A percentile compares a stretch with the other conserved stretches of the same genome.
Evolutionary conservation across 1,284 basidiomycete genomes (phyloP).

Genomic region (Ganoderma leucocontextum): DNA sequence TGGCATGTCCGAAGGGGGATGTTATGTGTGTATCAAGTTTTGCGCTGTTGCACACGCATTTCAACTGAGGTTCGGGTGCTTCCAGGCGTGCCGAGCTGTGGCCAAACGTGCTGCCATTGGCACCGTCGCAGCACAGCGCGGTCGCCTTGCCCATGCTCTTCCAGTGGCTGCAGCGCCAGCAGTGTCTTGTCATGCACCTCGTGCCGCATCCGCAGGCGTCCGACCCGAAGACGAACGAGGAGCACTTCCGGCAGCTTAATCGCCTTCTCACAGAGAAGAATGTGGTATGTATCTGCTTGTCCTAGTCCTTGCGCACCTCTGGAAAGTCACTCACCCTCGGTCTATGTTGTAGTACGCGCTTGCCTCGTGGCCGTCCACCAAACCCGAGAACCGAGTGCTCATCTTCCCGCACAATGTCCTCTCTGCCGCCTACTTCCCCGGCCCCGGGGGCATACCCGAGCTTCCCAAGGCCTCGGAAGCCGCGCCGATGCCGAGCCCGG

Average conservation of each 20-base stretch:
- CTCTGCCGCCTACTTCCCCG: constrained; percentile 61
- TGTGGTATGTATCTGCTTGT: constrained; percentile 46
- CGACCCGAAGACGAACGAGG: constrained; percentile 46
- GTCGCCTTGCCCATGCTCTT: constrained; percentile 52
- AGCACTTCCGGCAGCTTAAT: constrained; percentile 49
- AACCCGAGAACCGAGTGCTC: constrained; percentile 55
- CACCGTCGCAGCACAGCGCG: constrained; percentile 51
- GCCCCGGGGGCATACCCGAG: constrained; percentile 67
- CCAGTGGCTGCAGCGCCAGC: constrained; percentile 55
- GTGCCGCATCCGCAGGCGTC: constrained; percentile 23
- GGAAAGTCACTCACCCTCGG: background rate
- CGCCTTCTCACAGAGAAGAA: constrained; percentile 51
- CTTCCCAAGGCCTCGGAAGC: constrained; percentile 40
- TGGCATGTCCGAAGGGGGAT: constrained; percentile 10
- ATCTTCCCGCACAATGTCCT: constrained; percentile 55
- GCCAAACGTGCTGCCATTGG: constrained; percentile 58
- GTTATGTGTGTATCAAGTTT: constrained; percentile 33
- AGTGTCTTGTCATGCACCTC: constrained; percentile 36
- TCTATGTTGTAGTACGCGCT: constrained; percentile 57
- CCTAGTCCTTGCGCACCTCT: background rate
- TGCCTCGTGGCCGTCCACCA: constrained; percentile 56
- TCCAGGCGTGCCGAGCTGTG: constrained; percentile 61
- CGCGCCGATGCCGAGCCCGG: background rate
- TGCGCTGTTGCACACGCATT: background rate
- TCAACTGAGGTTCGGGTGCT: background rate